Conservation (phyloP, 495 filamentous ascomycete species). For the Geopyxis carbonaria region DNA sequence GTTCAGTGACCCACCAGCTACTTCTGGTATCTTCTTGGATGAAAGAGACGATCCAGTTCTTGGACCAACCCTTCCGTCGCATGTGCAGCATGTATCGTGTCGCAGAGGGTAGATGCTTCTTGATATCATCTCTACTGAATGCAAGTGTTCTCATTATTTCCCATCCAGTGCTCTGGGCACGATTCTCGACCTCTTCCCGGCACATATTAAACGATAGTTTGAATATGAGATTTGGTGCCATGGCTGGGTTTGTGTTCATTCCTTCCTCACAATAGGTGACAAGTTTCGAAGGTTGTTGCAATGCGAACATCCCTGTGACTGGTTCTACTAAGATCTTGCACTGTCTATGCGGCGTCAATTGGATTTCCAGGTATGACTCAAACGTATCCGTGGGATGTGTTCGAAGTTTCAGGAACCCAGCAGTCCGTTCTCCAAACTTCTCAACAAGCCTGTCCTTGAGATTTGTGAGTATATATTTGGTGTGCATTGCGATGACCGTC, state of each 20-base stretch:
- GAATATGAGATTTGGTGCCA: constrained; percentile 8
- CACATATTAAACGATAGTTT: too few species aligned
- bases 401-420: constrained; percentile 33
- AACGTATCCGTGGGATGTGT: constrained; percentile 42
- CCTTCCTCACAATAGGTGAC: constrained; percentile 30
- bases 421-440: constrained; percentile 37
- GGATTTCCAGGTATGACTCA: constrained; percentile 48
- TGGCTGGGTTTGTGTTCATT: constrained; percentile 32
- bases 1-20: constrained; percentile 55
- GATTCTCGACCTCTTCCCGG: constrained; percentile 45
- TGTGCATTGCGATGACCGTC: constrained; percentile 57
- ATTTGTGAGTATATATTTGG: constrained; percentile 43
- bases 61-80: constrained; percentile 41
- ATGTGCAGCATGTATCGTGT: constrained; percentile 46
- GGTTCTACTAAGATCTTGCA: constrained; percentile 52
- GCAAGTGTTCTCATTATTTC: constrained; percentile 33
- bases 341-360: constrained; percentile 41
- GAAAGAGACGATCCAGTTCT: constrained; percentile 50
- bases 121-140: constrained; percentile 39
- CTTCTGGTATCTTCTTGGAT: constrained; percentile 57
- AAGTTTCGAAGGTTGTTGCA: constrained; percentile 31
- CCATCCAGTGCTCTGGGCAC: constrained; percentile 46
- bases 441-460: constrained; percentile 40
- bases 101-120: constrained; percentile 42
- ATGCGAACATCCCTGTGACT: constrained; percentile 40